phyloP scores from a whole-genome alignment of 495 filamentous ascomycete species.

The Trichoderma reesei region DNA sequence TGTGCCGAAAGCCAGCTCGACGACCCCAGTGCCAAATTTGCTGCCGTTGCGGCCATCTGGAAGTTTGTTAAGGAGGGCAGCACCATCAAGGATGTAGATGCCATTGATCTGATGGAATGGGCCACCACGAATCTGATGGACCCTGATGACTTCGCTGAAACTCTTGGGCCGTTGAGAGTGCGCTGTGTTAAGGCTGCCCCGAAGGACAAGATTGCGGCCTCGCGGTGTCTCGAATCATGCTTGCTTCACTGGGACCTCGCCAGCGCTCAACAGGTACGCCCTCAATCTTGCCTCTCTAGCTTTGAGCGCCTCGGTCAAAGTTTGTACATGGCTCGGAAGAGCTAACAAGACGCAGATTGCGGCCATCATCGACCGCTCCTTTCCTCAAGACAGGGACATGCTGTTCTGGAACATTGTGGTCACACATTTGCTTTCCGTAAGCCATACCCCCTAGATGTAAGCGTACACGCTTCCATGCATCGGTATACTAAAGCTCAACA shows the following conservation, averaged over 20 bases:
- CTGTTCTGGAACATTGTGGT: conserved; percentile 36
- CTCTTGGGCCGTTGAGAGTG: conserved; percentile 30
- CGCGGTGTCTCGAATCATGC: conserved; percentile 33
- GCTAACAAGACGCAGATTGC: conserved; percentile 28
- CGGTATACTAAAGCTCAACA: conserved; percentile 18
- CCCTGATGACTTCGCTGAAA: conserved; percentile 27
- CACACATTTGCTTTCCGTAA: conserved; percentile 36
- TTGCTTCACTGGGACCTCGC: conserved; percentile 37
- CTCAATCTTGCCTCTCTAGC: background rate
- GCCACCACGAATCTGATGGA: conserved; percentile 20
- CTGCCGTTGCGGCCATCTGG: conserved; percentile 26
- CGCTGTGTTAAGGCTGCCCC: conserved; percentile 34
- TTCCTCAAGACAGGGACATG: conserved; percentile 27
- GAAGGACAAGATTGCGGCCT: conserved; percentile 23
- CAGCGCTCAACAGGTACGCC: conserved; percentile 36
- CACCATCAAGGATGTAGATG: conserved; percentile 28
- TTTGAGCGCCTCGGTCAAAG: background rate
- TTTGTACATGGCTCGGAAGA: background rate
- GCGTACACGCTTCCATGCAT: background rate
- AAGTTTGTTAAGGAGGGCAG: conserved; percentile 28
- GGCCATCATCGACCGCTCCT: conserved; percentile 31
- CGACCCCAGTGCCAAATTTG: conserved; percentile 25
- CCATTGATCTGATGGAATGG: conserved; percentile 36
- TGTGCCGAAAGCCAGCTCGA: conserved; percentile 36
- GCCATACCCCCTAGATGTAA: conserved; percentile 10